phyloP scores from a whole-genome alignment of 306 rosid species.

The Acacia confusa region DNA sequence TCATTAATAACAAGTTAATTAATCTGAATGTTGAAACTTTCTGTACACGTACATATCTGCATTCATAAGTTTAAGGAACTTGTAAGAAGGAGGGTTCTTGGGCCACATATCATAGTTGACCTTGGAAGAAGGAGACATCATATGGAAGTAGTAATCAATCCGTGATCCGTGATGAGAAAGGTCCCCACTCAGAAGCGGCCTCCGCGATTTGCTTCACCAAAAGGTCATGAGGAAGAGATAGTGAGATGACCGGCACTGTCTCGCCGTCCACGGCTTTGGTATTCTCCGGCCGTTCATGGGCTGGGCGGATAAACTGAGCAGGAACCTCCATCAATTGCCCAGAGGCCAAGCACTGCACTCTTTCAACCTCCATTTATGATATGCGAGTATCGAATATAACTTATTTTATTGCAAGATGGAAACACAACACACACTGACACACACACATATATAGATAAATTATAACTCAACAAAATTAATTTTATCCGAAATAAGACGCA shows the following conservation, averaged over 20 bases:
- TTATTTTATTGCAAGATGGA: too few species aligned
- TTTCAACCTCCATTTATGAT: background rate
- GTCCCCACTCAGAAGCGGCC: constrained; percentile 54
- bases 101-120: constrained; percentile 52
- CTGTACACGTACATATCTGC: too few species aligned
- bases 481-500: too few species aligned
- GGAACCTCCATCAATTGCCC: constrained; percentile 31
- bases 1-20: too few species aligned
- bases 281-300: constrained; percentile 38
- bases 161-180: constrained; percentile 52
- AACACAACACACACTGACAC: too few species aligned
- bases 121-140: constrained; percentile 50
- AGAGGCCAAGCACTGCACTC: constrained; percentile 35
- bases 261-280: constrained; percentile 39
- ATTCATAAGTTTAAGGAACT: too few species aligned
- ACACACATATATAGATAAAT: too few species aligned
- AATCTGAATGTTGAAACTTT: too few species aligned
- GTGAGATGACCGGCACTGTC: constrained; percentile 29
- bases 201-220: constrained; percentile 24
- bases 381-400: too few species aligned
- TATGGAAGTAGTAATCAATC: constrained; percentile 64
- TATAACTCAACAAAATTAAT: too few species aligned
- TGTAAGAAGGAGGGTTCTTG: constrained; percentile 46
- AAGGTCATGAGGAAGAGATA: constrained; percentile 26
- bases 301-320: constrained; percentile 31